Percentiles rank a stretch among this genome's conserved stretches.
Evolutionary conservation across 2,329 filamentous ascomycete species (phyloP).

Genomic region (Colletotrichum theobromicola): DNA sequence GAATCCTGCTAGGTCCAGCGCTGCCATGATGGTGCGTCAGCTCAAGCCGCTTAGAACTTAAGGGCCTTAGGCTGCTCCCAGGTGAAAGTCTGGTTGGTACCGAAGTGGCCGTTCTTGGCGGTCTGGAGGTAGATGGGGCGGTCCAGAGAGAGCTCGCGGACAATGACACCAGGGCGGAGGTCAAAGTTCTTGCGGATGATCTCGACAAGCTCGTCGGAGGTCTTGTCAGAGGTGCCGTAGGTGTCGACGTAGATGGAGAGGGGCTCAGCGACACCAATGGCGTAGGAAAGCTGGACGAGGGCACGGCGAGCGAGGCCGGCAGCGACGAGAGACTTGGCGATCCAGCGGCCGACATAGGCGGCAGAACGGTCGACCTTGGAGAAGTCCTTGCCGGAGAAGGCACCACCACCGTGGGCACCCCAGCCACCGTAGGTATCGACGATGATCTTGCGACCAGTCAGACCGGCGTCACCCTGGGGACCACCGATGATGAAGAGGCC

Average conservation of each 20-base stretch:
- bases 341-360: slow-evolving; percentile 97
- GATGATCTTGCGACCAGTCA: slow-evolving; percentile 99
- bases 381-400: slow-evolving; percentile 99
- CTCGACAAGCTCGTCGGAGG: slow-evolving; percentile 89
- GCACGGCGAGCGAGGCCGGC: slow-evolving; percentile 89
- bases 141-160: slow-evolving; percentile 93
- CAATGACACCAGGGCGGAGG: slow-evolving; percentile 96
- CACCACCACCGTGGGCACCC: slow-evolving; percentile 99
- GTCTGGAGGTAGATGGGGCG: slow-evolving; percentile 98
- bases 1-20: slow-evolving; percentile 17
- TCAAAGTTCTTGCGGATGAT: slow-evolving; percentile 98
- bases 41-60: slow-evolving; percentile 72
- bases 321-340: slow-evolving; percentile 95
- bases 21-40: neutral
- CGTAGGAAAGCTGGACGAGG: slow-evolving; percentile 98
- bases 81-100: slow-evolving; percentile 93
- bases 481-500: slow-evolving; percentile 99
- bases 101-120: slow-evolving; percentile 99
- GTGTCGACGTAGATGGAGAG: slow-evolving; percentile 97
- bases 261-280: slow-evolving; percentile 97
- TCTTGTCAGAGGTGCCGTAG: slow-evolving; percentile 92
- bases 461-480: slow-evolving; percentile 97
- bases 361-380: slow-evolving; percentile 99
- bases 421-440: slow-evolving; percentile 99
- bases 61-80: slow-evolving; percentile 99